Evolutionary conservation across 2,329 filamentous ascomycete genomes (phyloP).

Genomic region (Pseudogymnoascus sp.): DNA sequence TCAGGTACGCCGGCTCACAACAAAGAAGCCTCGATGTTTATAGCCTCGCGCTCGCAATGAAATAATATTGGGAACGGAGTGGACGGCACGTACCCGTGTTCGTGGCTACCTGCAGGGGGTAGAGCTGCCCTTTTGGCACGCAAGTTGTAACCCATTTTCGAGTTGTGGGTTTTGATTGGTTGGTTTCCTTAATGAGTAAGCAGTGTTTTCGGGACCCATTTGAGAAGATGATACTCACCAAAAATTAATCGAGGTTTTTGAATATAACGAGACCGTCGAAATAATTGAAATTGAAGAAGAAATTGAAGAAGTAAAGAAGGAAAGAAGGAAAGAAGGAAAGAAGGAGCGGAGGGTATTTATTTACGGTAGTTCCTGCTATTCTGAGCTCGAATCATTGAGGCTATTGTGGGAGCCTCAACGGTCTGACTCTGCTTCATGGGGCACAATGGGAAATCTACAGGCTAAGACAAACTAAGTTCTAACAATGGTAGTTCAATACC

Average conservation of each 20-base stretch:
- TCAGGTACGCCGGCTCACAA: neutral
- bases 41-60: slow-evolving; percentile 2
- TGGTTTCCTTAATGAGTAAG: neutral
- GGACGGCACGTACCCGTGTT: neutral
- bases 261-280: neutral
- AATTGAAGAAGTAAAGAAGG: neutral
- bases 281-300: neutral
- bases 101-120: neutral
- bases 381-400: neutral
- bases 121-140: neutral
- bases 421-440: neutral
- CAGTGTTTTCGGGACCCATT: neutral
- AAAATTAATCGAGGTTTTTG: neutral
- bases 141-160: neutral
- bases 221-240: neutral
- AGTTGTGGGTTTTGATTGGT: neutral
- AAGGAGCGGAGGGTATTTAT: neutral
- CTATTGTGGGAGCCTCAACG: neutral
- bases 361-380: neutral
- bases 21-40: slow-evolving; percentile 7
- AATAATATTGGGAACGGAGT: neutral
- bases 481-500: neutral
- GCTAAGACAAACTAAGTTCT: neutral
- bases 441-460: neutral
- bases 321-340: neutral